phyloP scores from a whole-genome alignment of 345 rosid genomes.

The Citrus reticulata region DNA sequence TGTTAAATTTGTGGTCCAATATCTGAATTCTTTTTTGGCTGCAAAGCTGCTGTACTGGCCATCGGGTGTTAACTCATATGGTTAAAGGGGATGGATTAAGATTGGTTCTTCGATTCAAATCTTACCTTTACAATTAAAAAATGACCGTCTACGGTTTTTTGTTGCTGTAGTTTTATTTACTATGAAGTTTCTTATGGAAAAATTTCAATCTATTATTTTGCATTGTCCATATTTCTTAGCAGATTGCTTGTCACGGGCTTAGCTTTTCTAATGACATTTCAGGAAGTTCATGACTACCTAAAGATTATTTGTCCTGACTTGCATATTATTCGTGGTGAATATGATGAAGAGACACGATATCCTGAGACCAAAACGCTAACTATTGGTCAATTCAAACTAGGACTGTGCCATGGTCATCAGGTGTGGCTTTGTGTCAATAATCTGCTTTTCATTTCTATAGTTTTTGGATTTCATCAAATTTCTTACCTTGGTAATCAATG shows the following conservation, averaged over 20 bases:
- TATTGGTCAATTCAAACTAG: conserved; percentile 93
- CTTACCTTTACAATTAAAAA: not conserved
- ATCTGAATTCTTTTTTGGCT: not conserved
- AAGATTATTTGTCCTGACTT: conserved; percentile 86
- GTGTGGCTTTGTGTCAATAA: conserved; percentile 25
- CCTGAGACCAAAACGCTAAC: conserved; percentile 86
- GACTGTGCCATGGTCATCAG: conserved; percentile 97
- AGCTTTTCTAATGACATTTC: conserved; percentile 14
- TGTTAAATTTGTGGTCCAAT: not conserved
- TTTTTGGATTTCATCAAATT: not conserved
- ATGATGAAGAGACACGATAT: conserved; percentile 75
- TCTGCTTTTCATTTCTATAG: not conserved
- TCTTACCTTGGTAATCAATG: not conserved
- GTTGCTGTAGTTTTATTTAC: not conserved
- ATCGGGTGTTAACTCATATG: not conserved
- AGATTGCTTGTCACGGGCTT: not conserved
- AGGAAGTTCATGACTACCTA: conserved; percentile 97
- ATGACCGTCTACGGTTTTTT: not conserved
- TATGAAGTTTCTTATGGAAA: not conserved
- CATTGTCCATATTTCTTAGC: not conserved
- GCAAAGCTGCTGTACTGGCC: not conserved
- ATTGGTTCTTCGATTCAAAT: not conserved
- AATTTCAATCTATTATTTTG: not conserved
- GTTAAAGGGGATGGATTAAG: not conserved
- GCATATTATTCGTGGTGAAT: conserved; percentile 84